Base-by-base conservation (phyloP, 2,329 filamentous ascomycete species). In the Ceratocystis destructans region DNA sequence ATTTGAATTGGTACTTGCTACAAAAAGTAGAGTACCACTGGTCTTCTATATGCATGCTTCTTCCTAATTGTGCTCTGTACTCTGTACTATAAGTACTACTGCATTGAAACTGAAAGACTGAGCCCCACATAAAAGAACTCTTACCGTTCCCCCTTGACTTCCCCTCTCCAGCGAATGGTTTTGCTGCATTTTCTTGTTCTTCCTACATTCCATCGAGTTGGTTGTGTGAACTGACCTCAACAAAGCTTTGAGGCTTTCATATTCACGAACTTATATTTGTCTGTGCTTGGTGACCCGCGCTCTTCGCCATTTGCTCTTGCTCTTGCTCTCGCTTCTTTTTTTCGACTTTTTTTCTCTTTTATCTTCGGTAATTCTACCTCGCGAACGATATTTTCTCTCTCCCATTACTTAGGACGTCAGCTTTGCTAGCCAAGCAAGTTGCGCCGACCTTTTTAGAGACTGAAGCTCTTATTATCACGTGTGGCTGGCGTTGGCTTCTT, bases 401-500 rank as follows among this genome's bases (percentile, higher is more conserved):
- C 37, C 37, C 37, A 15, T 41, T 41, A 41, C 12, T 41, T 15
- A 12, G 10, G 37, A 15, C 10, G 10, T 41, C 10, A 41, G 37
- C 37, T 12, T 41, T 33, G 53, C 53, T 28, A 31, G 10, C 53
- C 25, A 31, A 57, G 7, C 10, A 57, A 57, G 17, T 31, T 57
- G 53, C 22, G 53, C 53, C 22, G 53, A 25, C 28, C 31, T 33
- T 28, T 57, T 12, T 57, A 57, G 53, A 31, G 53, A 57, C 10
- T 28, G 12, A 57, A 28, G 53, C 25, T 57, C 25, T 22, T 15
- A 57, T 59, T 37, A 59, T 59, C 55, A 59, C 25, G 55, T 59
- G 61, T 63, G 61, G 44, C 61, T 33, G 61, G 64, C 22, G 15
- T 50, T 28, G 33, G n/a, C 28, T 48, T 62, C 33, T 66, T 7